Percentiles rank a stretch among this genome's conserved stretches.
phyloP scores from a whole-genome alignment of 352 stramenopile species.

The Globisporangium apiculatum region DNA sequence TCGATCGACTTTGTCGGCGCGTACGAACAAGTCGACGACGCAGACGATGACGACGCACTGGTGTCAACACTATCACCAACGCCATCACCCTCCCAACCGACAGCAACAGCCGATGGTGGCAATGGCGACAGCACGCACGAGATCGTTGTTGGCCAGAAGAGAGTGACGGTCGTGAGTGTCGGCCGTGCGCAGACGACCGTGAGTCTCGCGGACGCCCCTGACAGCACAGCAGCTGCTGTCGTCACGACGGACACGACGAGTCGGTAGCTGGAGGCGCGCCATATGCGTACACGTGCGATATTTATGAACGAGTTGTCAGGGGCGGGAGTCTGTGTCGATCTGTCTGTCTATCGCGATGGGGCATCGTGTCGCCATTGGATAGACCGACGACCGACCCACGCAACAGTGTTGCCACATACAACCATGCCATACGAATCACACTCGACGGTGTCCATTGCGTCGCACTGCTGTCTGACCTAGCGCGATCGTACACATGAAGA shows the following conservation, averaged over 20 bases:
- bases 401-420: no score
- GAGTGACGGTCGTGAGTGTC: constrained; percentile 43
- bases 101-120: neutral
- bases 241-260: neutral
- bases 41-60: neutral
- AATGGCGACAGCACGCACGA: constrained; percentile 17
- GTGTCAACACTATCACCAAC: no score
- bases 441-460: no score
- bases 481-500: no score
- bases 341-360: no score
- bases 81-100: no score
- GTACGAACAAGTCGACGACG: constrained; percentile 3
- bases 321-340: neutral
- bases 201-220: constrained; percentile 10
- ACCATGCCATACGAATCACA: no score
- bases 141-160: constrained; percentile 22
- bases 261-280: neutral
- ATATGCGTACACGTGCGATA: neutral
- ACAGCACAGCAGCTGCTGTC: neutral
- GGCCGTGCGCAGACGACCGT: constrained; percentile 30
- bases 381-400: no score
- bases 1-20: constrained; percentile 9
- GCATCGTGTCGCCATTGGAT: no score
- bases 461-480: no score
- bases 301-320: neutral